A percentile compares a stretch with the other conserved stretches of the same genome.
Conservation (phyloP, 306 rosid genomes). For the Abrus precatorius region DNA sequence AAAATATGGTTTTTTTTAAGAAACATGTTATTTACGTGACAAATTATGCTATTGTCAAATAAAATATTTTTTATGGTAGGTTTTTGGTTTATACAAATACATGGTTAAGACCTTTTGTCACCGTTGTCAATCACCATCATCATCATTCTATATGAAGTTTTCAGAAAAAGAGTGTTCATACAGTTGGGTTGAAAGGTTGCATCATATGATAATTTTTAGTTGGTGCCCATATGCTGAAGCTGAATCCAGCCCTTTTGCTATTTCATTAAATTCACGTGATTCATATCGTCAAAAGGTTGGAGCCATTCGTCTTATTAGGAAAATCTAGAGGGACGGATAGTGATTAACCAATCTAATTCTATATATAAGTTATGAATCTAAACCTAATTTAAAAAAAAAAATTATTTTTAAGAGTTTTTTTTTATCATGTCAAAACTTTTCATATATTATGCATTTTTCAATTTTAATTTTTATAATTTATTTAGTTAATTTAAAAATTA, state of each 20-base stretch:
- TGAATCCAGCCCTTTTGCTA: background rate
- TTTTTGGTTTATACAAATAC: background rate
- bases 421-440: no score
- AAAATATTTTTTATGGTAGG: background rate
- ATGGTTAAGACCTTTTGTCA: background rate
- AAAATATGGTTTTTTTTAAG: no score
- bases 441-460: no score
- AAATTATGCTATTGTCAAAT: background rate
- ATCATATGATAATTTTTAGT: background rate
- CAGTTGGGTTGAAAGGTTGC: background rate
- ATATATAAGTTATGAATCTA: no score
- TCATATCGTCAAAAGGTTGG: background rate
- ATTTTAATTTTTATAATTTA: no score
- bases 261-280: constrained; percentile 20
- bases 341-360: background rate
- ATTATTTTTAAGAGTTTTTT: no score
- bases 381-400: no score
- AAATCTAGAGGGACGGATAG: background rate
- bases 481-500: no score
- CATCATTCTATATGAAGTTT: background rate
- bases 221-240: constrained; percentile 9
- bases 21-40: background rate
- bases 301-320: background rate
- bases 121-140: background rate
- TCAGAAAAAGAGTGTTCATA: background rate